phyloP scores from a whole-genome alignment of 208 protist genomes.

The Histomonas meleagridis region DNA sequence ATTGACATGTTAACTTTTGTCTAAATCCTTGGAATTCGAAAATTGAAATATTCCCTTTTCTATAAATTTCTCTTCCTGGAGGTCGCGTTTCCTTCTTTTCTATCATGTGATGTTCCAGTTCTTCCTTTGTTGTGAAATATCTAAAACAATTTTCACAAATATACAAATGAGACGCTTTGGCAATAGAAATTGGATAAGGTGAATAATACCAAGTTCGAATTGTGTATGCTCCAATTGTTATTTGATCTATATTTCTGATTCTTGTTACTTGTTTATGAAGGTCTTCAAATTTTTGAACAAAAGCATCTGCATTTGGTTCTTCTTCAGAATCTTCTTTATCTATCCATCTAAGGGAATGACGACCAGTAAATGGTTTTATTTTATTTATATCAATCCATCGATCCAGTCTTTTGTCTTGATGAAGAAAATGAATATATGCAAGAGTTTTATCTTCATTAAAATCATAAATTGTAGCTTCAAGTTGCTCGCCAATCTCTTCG shows the following conservation, averaged over 20 bases:
- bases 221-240: neutral
- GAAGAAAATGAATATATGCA: constrained; percentile 24
- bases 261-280: neutral
- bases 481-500: too few relatives aligned
- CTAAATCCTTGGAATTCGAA: neutral
- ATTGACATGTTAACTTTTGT: constrained; percentile 58
- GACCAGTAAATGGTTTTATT: neutral
- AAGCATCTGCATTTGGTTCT: neutral
- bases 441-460: neutral
- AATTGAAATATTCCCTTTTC: neutral
- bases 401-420: constrained; percentile 17
- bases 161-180: neutral
- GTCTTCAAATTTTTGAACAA: neutral
- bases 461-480: neutral
- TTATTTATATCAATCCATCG: neutral
- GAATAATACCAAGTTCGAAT: constrained; percentile 29
- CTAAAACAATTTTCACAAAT: neutral
- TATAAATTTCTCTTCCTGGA: constrained; percentile 2
- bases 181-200: neutral
- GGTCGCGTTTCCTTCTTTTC: neutral
- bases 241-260: neutral
- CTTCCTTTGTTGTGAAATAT: neutral
- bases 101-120: neutral
- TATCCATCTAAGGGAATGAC: neutral
- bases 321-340: neutral